Evolutionary conservation across 2,329 filamentous ascomycete genomes (phyloP).

Genomic region (Bisporella sp.): DNA sequence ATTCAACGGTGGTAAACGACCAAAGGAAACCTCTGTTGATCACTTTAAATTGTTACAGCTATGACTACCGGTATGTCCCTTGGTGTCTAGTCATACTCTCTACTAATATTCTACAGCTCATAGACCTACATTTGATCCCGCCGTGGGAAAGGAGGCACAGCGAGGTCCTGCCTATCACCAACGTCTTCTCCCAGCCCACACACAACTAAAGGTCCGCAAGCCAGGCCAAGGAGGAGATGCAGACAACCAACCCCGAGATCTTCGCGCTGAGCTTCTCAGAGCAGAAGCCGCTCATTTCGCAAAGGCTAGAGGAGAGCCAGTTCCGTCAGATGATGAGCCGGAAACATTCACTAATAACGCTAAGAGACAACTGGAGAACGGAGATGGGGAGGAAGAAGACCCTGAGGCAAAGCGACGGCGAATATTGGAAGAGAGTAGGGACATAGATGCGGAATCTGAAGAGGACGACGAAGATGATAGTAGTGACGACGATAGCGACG

Average conservation of each 20-base stretch:
- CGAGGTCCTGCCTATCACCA: constrained; percentile 94
- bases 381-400: constrained; percentile 51
- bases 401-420: constrained; percentile 75
- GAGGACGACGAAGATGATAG: constrained; percentile 51
- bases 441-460: constrained; percentile 78
- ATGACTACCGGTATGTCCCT: constrained; percentile 45
- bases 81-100: too few species aligned
- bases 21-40: not conserved
- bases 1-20: too few species aligned
- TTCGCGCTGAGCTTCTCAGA: constrained; percentile 81
- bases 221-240: constrained; percentile 84
- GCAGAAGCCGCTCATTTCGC: constrained; percentile 84
- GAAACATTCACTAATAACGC: constrained; percentile 50
- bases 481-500: constrained; percentile 58
- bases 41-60: constrained; percentile 5
- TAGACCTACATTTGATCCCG: constrained; percentile 93
- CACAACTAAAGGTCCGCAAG: constrained; percentile 81
- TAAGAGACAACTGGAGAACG: constrained; percentile 59
- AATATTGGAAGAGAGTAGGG: constrained; percentile 80
- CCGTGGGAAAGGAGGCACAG: constrained; percentile 88
- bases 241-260: constrained; percentile 64
- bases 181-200: constrained; percentile 88
- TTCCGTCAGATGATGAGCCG: constrained; percentile 22
- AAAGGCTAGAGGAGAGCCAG: constrained; percentile 65
- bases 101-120: constrained; percentile 42